These are phyloP conservation scores for Pyrrhoderma lamaoense DNA, from an alignment of 1,284 basidiomycete species.

Conservation along the genomic window DNA sequence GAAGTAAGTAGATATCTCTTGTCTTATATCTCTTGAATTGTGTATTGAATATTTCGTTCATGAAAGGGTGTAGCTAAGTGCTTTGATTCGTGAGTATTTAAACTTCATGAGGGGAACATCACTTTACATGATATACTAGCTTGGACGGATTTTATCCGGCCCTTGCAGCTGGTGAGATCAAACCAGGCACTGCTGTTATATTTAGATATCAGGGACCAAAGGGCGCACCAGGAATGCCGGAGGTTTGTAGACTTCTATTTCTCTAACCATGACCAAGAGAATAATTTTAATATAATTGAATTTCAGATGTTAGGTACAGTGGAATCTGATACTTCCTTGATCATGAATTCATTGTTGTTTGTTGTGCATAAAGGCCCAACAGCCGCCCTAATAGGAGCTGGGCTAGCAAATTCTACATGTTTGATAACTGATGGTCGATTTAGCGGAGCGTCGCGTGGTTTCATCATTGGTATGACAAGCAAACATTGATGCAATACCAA, in stretches of 20 bases:
- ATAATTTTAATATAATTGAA: not conserved
- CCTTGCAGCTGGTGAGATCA: conserved; percentile 79
- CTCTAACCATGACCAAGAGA: not conserved
- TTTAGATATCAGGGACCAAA: conserved; percentile 95
- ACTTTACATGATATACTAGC: conserved; percentile 29
- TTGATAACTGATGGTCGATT: conserved; percentile 96
- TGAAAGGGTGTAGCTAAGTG: conserved; percentile 63
- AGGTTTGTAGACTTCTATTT: conserved; percentile 35
- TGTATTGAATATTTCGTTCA: conserved; percentile 3
- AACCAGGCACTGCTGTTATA: conserved; percentile 79
- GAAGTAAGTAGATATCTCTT: conserved; percentile 42
- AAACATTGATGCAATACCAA: not conserved
- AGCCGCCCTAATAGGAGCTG: conserved; percentile 88
- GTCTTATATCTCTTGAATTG: not conserved
- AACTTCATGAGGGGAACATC: too few relatives aligned
- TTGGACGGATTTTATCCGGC: conserved; percentile 81
- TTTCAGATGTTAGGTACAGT: conserved; percentile 41
- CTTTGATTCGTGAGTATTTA: conserved; percentile 53
- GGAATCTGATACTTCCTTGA: not conserved
- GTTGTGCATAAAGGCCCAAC: conserved; percentile 66
- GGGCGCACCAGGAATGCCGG: conserved; percentile 96
- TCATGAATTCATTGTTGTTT: not conserved
- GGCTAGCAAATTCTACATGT: conserved; percentile 84
- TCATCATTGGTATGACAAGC: conserved; percentile 47
- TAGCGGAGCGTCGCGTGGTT: conserved; percentile 69